Percentiles rank a stretch among this genome's conserved stretches.
Conservation (phyloP, 1,139 yeast species). For the Hansenula lynferdii region DNA sequence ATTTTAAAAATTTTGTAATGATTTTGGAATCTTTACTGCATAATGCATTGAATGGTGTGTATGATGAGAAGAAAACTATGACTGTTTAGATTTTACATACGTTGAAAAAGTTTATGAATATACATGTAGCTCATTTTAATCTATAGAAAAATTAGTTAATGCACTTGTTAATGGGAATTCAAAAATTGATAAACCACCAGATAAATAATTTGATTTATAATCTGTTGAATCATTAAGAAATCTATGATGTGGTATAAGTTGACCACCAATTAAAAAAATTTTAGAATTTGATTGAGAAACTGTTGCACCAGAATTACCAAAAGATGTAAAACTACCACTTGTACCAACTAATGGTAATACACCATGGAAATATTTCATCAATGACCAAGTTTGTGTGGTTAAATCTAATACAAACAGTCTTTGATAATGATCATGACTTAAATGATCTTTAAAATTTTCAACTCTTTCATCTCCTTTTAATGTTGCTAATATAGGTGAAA, state of each 20-base stretch:
- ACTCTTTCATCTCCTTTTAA: neutral
- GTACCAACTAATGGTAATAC: slow-evolving; percentile 3
- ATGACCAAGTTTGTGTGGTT: slow-evolving; percentile 12
- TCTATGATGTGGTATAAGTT: slow-evolving; percentile 4
- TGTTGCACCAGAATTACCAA: slow-evolving; percentile 9
- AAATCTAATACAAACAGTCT: slow-evolving; percentile 13
- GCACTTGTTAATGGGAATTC: slow-evolving; percentile 11
- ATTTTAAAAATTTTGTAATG: neutral
- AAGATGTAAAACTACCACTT: slow-evolving; percentile 1
- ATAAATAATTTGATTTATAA: slow-evolving; percentile 1
- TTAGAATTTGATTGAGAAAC: slow-evolving; percentile 9
- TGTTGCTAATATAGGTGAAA: slow-evolving; percentile 7
- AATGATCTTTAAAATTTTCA: neutral
- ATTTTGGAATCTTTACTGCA: neutral
- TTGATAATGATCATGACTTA: slow-evolving; percentile 4
- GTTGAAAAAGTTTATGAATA: too few relatives aligned
- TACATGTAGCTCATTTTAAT: too few relatives aligned
- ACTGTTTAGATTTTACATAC: too few relatives aligned
- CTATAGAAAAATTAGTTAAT: too few relatives aligned
- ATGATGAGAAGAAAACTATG: neutral
- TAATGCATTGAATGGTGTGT: neutral
- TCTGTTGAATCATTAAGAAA: neutral
- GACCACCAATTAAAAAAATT: slow-evolving; percentile 11
- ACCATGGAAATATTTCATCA: slow-evolving; percentile 13
- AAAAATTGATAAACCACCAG: slow-evolving; percentile 5